phyloP scores from a whole-genome alignment of 805 yeast species.

The Wickerhamiella australiensis region DNA sequence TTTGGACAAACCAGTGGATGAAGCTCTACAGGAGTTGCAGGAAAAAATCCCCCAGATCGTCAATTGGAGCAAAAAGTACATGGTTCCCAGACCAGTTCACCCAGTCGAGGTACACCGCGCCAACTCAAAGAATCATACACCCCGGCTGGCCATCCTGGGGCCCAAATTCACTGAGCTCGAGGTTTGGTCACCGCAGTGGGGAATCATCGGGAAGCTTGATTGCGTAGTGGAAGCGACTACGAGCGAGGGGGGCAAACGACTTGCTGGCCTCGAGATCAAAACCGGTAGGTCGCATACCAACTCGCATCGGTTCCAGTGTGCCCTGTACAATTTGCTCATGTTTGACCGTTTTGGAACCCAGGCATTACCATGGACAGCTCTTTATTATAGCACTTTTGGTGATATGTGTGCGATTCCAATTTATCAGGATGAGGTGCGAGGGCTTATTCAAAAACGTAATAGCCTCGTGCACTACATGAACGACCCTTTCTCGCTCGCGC shows the following conservation, averaged over 20 bases:
- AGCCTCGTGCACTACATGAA: constrained; percentile 47
- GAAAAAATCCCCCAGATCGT: constrained; percentile 36
- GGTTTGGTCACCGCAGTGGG: constrained; percentile 83
- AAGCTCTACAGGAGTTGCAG: constrained; percentile 41
- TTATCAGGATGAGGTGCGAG: constrained; percentile 45
- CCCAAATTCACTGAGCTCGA: constrained; percentile 80
- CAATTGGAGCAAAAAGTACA: constrained; percentile 24
- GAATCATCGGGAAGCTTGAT: constrained; percentile 81
- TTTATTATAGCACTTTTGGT: constrained; percentile 60
- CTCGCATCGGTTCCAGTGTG: constrained; percentile 75
- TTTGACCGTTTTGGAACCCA: constrained; percentile 62
- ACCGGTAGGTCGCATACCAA: constrained; percentile 49
- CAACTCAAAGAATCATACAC: constrained; percentile 23
- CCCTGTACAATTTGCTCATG: constrained; percentile 65
- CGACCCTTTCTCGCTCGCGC: constrained; percentile 33
- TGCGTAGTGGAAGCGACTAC: constrained; percentile 58
- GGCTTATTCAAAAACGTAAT: constrained; percentile 63
- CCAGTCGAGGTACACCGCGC: constrained; percentile 16
- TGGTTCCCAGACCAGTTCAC: neutral
- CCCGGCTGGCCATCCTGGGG: constrained; percentile 43
- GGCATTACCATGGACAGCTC: constrained; percentile 48
- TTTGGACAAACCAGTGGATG: constrained; percentile 40
- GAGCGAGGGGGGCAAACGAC: constrained; percentile 29
- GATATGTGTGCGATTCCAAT: constrained; percentile 45
- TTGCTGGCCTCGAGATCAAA: constrained; percentile 80